Base-by-base conservation (phyloP, 768 basidiomycete species). In the Leccinum rimulosum region DNA sequence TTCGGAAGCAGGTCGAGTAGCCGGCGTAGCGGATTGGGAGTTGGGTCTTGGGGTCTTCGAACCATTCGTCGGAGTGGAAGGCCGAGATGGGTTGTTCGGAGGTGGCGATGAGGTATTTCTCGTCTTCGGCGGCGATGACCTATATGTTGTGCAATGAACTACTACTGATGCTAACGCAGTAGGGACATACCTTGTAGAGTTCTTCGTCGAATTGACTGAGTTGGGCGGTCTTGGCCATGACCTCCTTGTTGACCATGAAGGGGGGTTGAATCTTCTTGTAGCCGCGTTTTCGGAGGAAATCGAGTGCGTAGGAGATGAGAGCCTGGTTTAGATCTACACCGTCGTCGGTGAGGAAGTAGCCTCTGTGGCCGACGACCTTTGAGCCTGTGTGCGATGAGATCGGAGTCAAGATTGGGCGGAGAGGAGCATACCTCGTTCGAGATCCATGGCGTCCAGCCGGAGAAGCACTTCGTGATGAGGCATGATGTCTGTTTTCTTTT, bases 51-150 rank as follows among this genome's bases (percentile, higher is more conserved):
- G 95, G 95, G 72, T 86, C 85, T 67, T 96, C 95, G 74, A 99
- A 95, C 94, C 96, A 98, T 75, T 98, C 97, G 67, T 95, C 95
- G 52, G 89, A 84, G 77, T 98, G 94, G 74, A 87, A 91, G 5
- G 93, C 91, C 7, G 97, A 98, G 74, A 99, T 95, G 40, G 97
- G 97, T 73, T 99, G 97, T 75, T 99, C 97, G 50, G 94, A 96
- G 52, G 97, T 99, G 5, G 97, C 97, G 71, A 99, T 99, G 52
- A 99, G 85, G 76, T 99, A 99, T 73, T 98, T 98, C 73, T 98
- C 96, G 68, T 97, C 94, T 57, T 94, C 93, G 38, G 83, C 84
- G 9, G 82, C 95, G 64, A 93, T 89, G 56, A 95, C 89, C 91
- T 91, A 31, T 9, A 25, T 22, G 22, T 22, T 22, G 22, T 22